A percentile compares a stretch with the other conserved stretches of the same genome.
Evolutionary conservation across 2,329 filamentous ascomycete genomes (phyloP).

Genomic region (Parastagonospora avenae): DNA sequence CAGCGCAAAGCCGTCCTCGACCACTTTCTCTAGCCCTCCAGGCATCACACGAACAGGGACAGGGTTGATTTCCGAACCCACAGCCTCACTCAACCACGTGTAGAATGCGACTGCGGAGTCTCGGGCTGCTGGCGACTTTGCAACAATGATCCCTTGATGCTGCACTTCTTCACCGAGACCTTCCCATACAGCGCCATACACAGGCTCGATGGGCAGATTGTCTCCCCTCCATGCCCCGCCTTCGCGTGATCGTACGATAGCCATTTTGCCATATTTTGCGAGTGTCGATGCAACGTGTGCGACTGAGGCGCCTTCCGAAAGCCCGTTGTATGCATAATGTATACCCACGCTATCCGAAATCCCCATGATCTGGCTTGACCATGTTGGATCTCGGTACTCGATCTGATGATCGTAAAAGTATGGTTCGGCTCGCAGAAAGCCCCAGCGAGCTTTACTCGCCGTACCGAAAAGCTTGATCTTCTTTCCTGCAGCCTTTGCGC

Average conservation of each 20-base stretch:
- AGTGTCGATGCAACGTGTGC: conserved; percentile 35
- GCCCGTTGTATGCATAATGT: conserved; percentile 48
- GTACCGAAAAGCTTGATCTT: conserved; percentile 31
- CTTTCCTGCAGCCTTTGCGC: conserved; percentile 16
- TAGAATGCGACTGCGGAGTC: conserved; percentile 46
- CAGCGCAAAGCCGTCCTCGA: conserved; percentile 27
- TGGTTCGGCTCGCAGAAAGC: conserved; percentile 35
- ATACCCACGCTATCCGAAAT: conserved; percentile 34
- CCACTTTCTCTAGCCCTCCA: conserved; percentile 25
- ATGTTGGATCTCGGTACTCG: conserved; percentile 45
- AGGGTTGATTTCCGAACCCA: conserved; percentile 21
- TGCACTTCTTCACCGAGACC: conserved; percentile 48
- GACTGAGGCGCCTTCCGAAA: conserved; percentile 50
- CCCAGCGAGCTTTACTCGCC: conserved; percentile 29
- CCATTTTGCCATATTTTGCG: conserved; percentile 25
- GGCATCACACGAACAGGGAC: conserved; percentile 39
- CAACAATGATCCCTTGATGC: conserved; percentile 42
- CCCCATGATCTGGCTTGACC: conserved; percentile 38
- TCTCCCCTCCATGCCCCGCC: conserved; percentile 37
- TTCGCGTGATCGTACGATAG: conserved; percentile 37
- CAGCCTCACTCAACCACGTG: conserved; percentile 34
- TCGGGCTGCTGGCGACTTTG: conserved; percentile 18
- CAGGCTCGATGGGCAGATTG: conserved; percentile 35
- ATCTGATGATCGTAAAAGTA: conserved; percentile 49
- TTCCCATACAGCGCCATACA: conserved; percentile 53